Percentiles rank a stretch among this genome's conserved stretches.
Evolutionary conservation across 768 basidiomycete genomes (phyloP).

Genomic region (Termitomyces eurrhizus): DNA sequence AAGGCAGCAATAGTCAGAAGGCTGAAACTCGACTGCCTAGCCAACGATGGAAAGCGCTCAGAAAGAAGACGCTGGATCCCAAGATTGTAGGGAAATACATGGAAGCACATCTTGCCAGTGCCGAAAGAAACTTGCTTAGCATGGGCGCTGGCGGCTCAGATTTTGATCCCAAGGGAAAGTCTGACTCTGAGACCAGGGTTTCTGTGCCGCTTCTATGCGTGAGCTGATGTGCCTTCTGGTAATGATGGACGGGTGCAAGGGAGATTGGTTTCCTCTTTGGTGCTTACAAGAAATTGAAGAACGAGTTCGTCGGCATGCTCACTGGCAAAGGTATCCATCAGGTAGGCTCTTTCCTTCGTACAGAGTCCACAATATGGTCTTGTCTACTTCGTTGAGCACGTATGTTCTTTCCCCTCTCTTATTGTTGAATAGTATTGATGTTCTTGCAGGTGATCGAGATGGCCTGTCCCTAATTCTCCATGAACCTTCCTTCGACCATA

Average conservation of each 20-base stretch:
- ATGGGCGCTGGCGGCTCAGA: slow-evolving; percentile 79
- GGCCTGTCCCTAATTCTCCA: background rate
- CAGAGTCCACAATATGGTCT: slow-evolving; percentile 71
- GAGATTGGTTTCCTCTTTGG: slow-evolving; percentile 72
- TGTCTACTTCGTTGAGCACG: slow-evolving; percentile 73
- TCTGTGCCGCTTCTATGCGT: slow-evolving; percentile 68
- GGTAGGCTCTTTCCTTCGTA: slow-evolving; percentile 72
- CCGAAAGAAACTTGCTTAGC: no score
- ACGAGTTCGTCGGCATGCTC: slow-evolving; percentile 68
- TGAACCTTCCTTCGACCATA: slow-evolving; percentile 36
- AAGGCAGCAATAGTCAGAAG: no score
- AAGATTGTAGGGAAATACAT: no score
- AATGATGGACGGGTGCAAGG: slow-evolving; percentile 74
- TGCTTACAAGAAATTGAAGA: slow-evolving; percentile 70
- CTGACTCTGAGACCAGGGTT: slow-evolving; percentile 68
- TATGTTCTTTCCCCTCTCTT: slow-evolving; percentile 21
- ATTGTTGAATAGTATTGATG: background rate
- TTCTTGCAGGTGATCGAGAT: slow-evolving; percentile 31
- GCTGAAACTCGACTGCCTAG: no score
- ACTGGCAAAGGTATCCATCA: slow-evolving; percentile 68
- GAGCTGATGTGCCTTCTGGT: slow-evolving; percentile 79
- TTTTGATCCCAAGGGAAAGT: slow-evolving; percentile 82
- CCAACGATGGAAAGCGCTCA: no score
- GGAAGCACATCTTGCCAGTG: no score
- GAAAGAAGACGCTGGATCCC: no score